Conservation (phyloP, 768 basidiomycete genomes). For the Crepidotus variabilis region DNA sequence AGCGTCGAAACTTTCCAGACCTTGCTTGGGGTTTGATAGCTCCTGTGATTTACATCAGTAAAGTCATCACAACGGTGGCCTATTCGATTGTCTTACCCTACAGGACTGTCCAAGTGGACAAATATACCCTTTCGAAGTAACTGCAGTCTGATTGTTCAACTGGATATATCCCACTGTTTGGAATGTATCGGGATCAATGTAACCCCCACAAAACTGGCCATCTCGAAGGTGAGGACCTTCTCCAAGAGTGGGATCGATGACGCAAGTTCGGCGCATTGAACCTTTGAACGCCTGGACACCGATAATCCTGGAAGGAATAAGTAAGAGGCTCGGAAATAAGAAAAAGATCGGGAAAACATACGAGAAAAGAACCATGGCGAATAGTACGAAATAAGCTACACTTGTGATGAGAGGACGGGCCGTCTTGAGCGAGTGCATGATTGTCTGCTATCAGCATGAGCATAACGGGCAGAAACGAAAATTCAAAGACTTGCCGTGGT, state of each 20-base stretch:
- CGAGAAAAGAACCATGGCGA: slow-evolving; percentile 89
- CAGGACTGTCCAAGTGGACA: slow-evolving; percentile 88
- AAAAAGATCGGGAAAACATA: slow-evolving; percentile 30
- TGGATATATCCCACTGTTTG: slow-evolving; percentile 33
- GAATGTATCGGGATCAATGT: slow-evolving; percentile 60
- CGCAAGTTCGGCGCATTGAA: slow-evolving; percentile 66
- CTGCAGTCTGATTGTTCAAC: slow-evolving; percentile 21
- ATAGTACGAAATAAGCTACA: slow-evolving; percentile 88
- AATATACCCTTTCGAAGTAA: slow-evolving; percentile 72
- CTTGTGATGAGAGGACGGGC: slow-evolving; percentile 86
- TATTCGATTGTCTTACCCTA: slow-evolving; percentile 40
- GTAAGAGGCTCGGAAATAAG: neutral
- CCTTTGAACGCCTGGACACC: slow-evolving; percentile 95
- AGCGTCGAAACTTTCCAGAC: slow-evolving; percentile 84
- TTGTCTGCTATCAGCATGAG: slow-evolving; percentile 42
- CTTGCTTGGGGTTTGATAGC: slow-evolving; percentile 56
- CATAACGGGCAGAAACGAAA: neutral
- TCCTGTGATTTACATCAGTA: slow-evolving; percentile 38
- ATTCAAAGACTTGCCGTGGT: slow-evolving; percentile 65
- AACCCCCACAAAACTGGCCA: slow-evolving; percentile 75
- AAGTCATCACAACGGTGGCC: neutral
- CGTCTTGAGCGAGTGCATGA: slow-evolving; percentile 88
- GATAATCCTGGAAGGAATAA: slow-evolving; percentile 55
- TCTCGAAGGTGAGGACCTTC: slow-evolving; percentile 42
- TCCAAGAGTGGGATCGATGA: slow-evolving; percentile 50